These are phyloP conservation scores for Prunus dulcis DNA, from an alignment of 306 rosid genomes.

Conservation along the genomic window DNA sequence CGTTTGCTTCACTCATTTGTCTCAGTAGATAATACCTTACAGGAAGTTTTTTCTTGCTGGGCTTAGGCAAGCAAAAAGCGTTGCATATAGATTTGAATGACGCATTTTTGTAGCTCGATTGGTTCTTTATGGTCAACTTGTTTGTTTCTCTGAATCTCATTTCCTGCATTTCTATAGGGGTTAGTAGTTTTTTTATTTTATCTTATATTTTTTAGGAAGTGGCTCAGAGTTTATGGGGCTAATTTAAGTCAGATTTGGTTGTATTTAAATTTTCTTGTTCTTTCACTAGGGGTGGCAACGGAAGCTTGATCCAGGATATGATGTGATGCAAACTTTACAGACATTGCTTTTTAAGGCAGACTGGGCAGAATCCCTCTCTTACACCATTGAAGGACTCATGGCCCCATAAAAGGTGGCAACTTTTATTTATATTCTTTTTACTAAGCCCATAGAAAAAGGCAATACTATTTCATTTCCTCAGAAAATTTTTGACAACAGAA, in stretches of 20 bases:
- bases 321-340: conserved; percentile 54
- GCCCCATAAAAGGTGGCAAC: conserved; percentile 43
- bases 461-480: not conserved
- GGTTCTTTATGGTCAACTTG: too few relatives aligned
- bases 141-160: not conserved
- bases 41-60: too few relatives aligned
- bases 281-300: conserved; percentile 74
- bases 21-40: too few relatives aligned
- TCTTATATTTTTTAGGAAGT: too few relatives aligned
- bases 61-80: too few relatives aligned
- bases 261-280: conserved; percentile 1
- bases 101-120: too few relatives aligned
- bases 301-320: conserved; percentile 72
- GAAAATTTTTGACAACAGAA: not conserved
- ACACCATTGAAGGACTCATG: conserved; percentile 59
- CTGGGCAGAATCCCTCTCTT: conserved; percentile 56
- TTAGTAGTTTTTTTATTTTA: not conserved
- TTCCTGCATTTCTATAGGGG: not conserved
- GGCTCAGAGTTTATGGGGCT: too few relatives aligned
- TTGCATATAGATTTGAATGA: too few relatives aligned
- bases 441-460: not conserved
- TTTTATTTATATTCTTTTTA: not conserved
- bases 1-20: too few relatives aligned
- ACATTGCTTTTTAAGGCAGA: conserved; percentile 59
- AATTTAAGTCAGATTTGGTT: not conserved